A percentile compares a stretch with the other conserved stretches of the same genome.
Conservation (phyloP, 2,329 filamentous ascomycete genomes). For the Waltergamsia citrina region DNA sequence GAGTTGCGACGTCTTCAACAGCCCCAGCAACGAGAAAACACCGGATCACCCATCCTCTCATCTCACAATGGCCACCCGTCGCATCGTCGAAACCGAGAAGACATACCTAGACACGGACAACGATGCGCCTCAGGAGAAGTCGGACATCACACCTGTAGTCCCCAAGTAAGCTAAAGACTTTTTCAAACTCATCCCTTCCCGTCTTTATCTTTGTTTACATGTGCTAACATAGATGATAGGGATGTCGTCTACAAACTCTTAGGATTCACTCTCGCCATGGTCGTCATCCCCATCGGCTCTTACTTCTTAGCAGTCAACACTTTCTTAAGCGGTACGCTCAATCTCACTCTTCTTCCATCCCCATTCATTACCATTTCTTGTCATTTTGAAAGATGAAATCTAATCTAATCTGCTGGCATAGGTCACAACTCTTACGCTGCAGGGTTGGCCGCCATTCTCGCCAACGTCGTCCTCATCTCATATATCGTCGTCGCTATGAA, state of each 20-base stretch:
- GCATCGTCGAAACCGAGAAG: slow-evolving; percentile 58
- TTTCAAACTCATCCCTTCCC: not conserved
- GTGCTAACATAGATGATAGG: slow-evolving; percentile 26
- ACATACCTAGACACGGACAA: slow-evolving; percentile 54
- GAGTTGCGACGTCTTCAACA: too few relatives aligned
- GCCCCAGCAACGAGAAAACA: too few relatives aligned
- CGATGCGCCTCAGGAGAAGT: slow-evolving; percentile 41
- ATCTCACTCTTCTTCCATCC: not conserved
- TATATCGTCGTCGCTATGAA: slow-evolving; percentile 88
- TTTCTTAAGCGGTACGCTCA: slow-evolving; percentile 60
- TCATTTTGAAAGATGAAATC: not conserved
- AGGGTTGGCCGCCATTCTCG: slow-evolving; percentile 75
- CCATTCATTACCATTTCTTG: not conserved
- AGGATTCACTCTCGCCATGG: slow-evolving; percentile 85
- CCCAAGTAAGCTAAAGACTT: slow-evolving; percentile 50
- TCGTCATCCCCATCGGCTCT: slow-evolving; percentile 74
- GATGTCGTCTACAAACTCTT: slow-evolving; percentile 86
- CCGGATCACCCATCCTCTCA: not conserved
- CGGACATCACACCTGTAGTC: slow-evolving; percentile 73
- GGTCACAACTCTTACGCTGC: slow-evolving; percentile 84
- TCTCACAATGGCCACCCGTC: slow-evolving; percentile 61
- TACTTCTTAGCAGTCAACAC: slow-evolving; percentile 76
- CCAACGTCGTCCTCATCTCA: slow-evolving; percentile 82
- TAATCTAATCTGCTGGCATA: too few relatives aligned
- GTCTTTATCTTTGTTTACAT: slow-evolving; percentile 1